Conservation (phyloP, 257 asterid species). For the Scutellaria barbata region DNA sequence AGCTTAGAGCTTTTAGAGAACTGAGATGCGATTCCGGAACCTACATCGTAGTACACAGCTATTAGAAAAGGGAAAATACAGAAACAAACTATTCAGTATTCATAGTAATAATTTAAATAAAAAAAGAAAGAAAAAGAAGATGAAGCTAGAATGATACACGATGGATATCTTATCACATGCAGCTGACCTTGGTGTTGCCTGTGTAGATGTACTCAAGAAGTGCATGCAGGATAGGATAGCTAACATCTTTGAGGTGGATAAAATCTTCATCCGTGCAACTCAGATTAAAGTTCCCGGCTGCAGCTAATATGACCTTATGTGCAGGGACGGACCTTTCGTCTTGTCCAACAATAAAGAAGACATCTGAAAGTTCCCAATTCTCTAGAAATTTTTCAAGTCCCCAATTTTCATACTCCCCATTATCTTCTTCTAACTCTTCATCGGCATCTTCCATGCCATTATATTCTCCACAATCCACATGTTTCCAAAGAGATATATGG, state of each 20-base stretch:
- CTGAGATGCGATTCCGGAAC: conserved; percentile 70
- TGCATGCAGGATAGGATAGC: conserved; percentile 68
- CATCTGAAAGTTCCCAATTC: conserved; percentile 85
- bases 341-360: conserved; percentile 72
- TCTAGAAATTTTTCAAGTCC: conserved; percentile 80
- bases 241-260: conserved; percentile 56
- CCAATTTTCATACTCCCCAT: conserved; percentile 68
- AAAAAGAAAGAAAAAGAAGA: not conserved
- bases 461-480: conserved; percentile 64
- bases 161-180: conserved; percentile 6
- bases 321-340: conserved; percentile 83
- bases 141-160: not conserved
- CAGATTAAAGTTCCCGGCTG: conserved; percentile 68
- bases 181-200: conserved; percentile 76
- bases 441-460: conserved; percentile 57
- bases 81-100: not conserved
- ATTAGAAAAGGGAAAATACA: no score
- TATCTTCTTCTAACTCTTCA: conserved; percentile 65
- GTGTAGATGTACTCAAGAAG: conserved; percentile 83
- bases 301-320: conserved; percentile 82
- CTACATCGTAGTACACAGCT: conserved; percentile 46
- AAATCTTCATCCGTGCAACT: conserved; percentile 50
- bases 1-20: conserved; percentile 66
- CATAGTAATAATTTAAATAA: not conserved
- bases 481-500: conserved; percentile 89